These are phyloP conservation scores for Sporothrix brunneoviolacea DNA, from an alignment of 2,329 filamentous ascomycete genomes.

Conservation along the genomic window DNA sequence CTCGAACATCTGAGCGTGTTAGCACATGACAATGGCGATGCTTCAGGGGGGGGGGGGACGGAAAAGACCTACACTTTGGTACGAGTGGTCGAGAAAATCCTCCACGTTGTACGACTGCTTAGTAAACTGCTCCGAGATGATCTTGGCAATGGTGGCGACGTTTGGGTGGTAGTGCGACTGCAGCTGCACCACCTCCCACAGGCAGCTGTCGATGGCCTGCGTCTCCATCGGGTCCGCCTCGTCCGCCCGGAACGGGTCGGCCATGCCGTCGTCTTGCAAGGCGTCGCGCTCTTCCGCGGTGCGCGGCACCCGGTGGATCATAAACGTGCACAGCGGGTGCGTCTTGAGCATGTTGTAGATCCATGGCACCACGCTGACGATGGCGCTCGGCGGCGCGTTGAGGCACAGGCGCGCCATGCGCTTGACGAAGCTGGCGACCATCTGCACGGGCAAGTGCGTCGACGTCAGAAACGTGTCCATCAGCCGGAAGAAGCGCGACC, in stretches of 20 bases:
- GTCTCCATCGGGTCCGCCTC: slow-evolving; percentile 82
- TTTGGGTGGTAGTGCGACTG: slow-evolving; percentile 96
- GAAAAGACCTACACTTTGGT: slow-evolving; percentile 58
- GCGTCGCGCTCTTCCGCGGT: slow-evolving; percentile 49
- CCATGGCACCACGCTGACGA: slow-evolving; percentile 86
- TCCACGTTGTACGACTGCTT: slow-evolving; percentile 94
- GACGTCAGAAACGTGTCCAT: slow-evolving; percentile 86
- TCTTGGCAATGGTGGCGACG: slow-evolving; percentile 86
- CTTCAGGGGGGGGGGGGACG: neutral
- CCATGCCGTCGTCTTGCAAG: slow-evolving; percentile 49
- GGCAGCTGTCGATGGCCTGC: slow-evolving; percentile 77
- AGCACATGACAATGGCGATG: too few relatives aligned
- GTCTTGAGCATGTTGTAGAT: slow-evolving; percentile 89
- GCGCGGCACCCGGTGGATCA: slow-evolving; percentile 75
- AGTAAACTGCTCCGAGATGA: slow-evolving; percentile 93
- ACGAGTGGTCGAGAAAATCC: slow-evolving; percentile 94
- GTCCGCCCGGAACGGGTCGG: slow-evolving; percentile 69
- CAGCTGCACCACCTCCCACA: slow-evolving; percentile 91
- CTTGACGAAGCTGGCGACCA: slow-evolving; percentile 96
- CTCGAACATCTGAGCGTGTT: slow-evolving; percentile 58
- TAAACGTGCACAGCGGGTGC: slow-evolving; percentile 88
- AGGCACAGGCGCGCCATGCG: slow-evolving; percentile 76
- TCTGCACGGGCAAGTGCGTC: slow-evolving; percentile 80
- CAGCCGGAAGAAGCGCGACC: slow-evolving; percentile 86
- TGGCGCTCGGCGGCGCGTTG: slow-evolving; percentile 81